Evolutionary conservation across 2,329 filamentous ascomycete species (phyloP).

Genomic region (Aspergillus sojae): DNA sequence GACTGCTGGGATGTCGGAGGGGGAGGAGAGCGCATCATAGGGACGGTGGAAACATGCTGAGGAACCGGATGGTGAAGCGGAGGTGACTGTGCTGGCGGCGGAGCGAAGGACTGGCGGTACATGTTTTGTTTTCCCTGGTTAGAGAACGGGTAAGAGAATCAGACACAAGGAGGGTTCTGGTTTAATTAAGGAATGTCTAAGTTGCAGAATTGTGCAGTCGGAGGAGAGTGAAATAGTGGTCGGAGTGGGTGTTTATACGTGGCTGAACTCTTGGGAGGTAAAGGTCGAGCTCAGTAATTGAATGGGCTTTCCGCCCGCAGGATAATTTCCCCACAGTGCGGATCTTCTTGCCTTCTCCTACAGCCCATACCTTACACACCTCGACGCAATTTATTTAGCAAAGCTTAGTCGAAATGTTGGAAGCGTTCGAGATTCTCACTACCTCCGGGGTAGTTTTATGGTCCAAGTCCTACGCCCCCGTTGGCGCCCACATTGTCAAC

Average conservation of each 20-base stretch:
- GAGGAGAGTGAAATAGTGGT: slow-evolving; percentile 6
- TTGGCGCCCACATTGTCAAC: slow-evolving; percentile 85
- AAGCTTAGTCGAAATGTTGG: slow-evolving; percentile 67
- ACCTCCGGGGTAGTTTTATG: slow-evolving; percentile 96
- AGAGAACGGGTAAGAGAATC: slow-evolving; percentile 12
- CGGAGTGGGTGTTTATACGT: slow-evolving; percentile 34
- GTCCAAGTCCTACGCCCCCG: slow-evolving; percentile 81
- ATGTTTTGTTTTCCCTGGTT: slow-evolving; percentile 51
- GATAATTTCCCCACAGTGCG: slow-evolving; percentile 21
- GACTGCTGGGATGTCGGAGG: slow-evolving; percentile 74
- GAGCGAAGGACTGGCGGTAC: slow-evolving; percentile 83
- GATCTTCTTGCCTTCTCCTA: slow-evolving; percentile 11
- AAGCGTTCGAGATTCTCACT: slow-evolving; percentile 94
- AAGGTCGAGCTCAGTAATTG: slow-evolving; percentile 20
- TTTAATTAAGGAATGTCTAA: slow-evolving; percentile 9
- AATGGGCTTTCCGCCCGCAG: slow-evolving; percentile 21
- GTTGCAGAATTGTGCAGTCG: slow-evolving; percentile 2
- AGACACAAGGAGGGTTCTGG: slow-evolving; percentile 6
- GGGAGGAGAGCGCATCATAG: slow-evolving; percentile 92
- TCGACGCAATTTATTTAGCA: slow-evolving; percentile 1
- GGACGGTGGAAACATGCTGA: slow-evolving; percentile 97
- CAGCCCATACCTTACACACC: slow-evolving; percentile 6
- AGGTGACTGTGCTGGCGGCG: slow-evolving; percentile 75
- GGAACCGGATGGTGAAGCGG: slow-evolving; percentile 96
- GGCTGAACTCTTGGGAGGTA: slow-evolving; percentile 29